Evolutionary conservation across 75 land plant genomes (phyloP), one percentile per base, ranked within the genome.

Genomic region (Chamaecyparis obtusa): DNA sequence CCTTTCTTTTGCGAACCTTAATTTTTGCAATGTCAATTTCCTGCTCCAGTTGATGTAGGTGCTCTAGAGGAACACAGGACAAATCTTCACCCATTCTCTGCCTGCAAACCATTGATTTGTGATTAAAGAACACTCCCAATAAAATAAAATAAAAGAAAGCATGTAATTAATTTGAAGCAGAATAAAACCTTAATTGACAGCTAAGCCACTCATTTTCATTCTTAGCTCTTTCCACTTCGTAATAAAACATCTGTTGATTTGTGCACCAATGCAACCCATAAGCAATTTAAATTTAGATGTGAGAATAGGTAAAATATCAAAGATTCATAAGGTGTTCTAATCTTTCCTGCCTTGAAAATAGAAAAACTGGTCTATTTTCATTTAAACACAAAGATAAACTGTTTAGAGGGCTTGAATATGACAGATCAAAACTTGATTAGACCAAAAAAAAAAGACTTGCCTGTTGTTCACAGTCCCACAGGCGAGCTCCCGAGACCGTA

Each of bases 1-100:
- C 83, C 83, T 44, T 80, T 27, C 46, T 80, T 44, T 44, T 80
- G 3, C 83, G 49, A 24, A 80, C 83, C 83, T 44, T 80, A 27
- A 11, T 0, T 41, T 49, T 80, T 80, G 46, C 48, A 44, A 44
- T 44, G 21, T 80, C 83, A 80, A 80, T 49, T 80, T 80, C 48
- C 30, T 80, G 48, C 39, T 41, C 48, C 14, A 80, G 83, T 43
- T 43, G 44, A 21, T 80, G 49, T 24, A 80, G n/a, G 21, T 41
- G n/a, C 44, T 80, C 46, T 27, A 80, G 8, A 27, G 83, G n/a
- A 15, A 44, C 9, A 0, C 27, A 43, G 11, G 37, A 48, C 48
- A 43, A 19, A 44, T 80, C 83, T 10, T 44, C 49, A 41, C 83
- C 83, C 49, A 27, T 44, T 44, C 27, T 27, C 5, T 80, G 46